Percentiles rank a stretch among this genome's conserved stretches.
phyloP scores from a whole-genome alignment of 2,329 filamentous ascomycete species.

The Colletotrichum sp. region DNA sequence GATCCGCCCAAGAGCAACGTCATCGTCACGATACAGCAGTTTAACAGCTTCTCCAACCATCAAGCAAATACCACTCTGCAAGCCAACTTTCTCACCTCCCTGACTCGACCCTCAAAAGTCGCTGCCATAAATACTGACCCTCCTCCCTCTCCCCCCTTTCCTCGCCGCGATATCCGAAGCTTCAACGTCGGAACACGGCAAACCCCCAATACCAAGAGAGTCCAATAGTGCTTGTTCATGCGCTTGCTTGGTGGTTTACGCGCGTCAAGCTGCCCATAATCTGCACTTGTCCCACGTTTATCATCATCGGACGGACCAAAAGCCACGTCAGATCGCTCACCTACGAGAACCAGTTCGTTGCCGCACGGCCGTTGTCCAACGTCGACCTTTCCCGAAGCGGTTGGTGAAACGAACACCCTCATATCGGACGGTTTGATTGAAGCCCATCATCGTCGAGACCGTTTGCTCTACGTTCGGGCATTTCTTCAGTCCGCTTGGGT shows the following conservation, averaged over 20 bases:
- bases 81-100: background rate
- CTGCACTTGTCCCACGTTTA: background rate
- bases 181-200: background rate
- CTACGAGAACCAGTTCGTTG: background rate
- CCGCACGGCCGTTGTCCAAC: background rate
- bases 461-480: background rate
- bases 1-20: background rate
- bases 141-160: background rate
- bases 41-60: background rate
- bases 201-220: background rate
- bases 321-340: background rate
- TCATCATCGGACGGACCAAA: background rate
- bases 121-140: background rate
- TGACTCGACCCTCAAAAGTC: background rate
- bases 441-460: background rate
- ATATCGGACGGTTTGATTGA: conserved; percentile 13
- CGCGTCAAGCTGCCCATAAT: background rate
- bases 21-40: background rate
- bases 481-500: background rate
- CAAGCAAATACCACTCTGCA: too few relatives aligned
- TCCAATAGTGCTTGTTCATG: background rate
- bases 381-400: background rate
- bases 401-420: conserved; percentile 15
- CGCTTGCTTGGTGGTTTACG: background rate
- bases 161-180: background rate